Conservation (phyloP, 1,284 basidiomycete genomes). For the Caloboletus inedulis region DNA sequence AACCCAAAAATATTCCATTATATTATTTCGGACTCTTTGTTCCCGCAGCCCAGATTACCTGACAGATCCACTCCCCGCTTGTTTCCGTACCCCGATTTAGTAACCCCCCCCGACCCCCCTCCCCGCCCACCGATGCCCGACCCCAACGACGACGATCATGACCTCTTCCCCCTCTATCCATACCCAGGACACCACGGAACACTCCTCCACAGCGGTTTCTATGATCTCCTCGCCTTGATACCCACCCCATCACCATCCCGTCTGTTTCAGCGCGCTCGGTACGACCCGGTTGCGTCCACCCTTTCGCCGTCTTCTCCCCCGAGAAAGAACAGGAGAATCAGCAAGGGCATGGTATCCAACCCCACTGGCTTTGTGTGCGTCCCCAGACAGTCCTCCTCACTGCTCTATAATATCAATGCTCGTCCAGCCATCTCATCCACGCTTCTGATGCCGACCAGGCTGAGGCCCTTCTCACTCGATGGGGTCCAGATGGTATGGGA, state of each 20-base stretch:
- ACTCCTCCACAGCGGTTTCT: slow-evolving; percentile 80
- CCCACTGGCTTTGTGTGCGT: slow-evolving; percentile 85
- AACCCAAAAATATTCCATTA: no score
- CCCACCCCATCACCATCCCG: slow-evolving; percentile 66
- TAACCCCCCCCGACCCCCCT: background rate
- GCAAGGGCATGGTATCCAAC: slow-evolving; percentile 83
- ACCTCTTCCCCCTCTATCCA: slow-evolving; percentile 34
- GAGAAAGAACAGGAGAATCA: slow-evolving; percentile 64
- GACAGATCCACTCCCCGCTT: no score
- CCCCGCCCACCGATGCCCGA: slow-evolving; percentile 10
- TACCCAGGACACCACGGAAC: slow-evolving; percentile 55
- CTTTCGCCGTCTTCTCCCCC: slow-evolving; percentile 32
- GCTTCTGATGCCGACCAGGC: slow-evolving; percentile 92
- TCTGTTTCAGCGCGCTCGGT: slow-evolving; percentile 43
- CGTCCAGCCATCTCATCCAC: slow-evolving; percentile 82
- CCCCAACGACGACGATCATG: no score
- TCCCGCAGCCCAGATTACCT: no score
- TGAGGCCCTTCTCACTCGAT: slow-evolving; percentile 82
- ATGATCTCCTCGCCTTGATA: slow-evolving; percentile 80
- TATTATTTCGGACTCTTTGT: no score
- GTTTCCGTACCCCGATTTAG: no score
- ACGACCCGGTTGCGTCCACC: slow-evolving; percentile 5
- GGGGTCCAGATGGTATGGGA: slow-evolving; percentile 89
- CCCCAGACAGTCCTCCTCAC: background rate
- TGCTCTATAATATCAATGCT: slow-evolving; percentile 20